phyloP scores from a whole-genome alignment of 345 rosid genomes.

The Psidium friedrichsthalianum region DNA sequence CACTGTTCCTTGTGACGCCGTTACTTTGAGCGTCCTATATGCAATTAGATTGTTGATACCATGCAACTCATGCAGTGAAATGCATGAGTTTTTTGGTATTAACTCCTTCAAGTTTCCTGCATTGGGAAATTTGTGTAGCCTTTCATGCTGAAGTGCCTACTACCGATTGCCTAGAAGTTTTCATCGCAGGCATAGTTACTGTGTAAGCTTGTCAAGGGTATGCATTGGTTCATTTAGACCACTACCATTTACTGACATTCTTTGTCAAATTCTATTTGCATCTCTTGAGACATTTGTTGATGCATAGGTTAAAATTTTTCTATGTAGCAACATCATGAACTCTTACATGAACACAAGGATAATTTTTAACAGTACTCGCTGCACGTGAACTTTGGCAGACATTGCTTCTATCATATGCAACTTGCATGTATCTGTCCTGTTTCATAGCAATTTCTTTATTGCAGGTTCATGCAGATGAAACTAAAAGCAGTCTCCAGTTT shows the following conservation, averaged over 20 bases:
- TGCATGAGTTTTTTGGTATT: not conserved
- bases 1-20: not conserved
- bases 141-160: not conserved
- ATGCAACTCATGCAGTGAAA: not conserved
- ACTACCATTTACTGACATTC: not conserved
- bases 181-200: not conserved
- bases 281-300: not conserved
- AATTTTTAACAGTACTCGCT: not conserved
- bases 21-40: not conserved
- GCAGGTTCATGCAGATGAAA: slow-evolving; percentile 93
- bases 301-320: not conserved
- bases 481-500: slow-evolving; percentile 92
- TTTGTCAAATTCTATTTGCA: not conserved
- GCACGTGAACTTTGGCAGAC: not conserved
- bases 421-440: not conserved
- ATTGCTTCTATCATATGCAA: not conserved
- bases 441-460: slow-evolving; percentile 6
- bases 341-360: not conserved
- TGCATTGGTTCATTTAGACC: not conserved
- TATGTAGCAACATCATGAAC: not conserved
- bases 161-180: not conserved
- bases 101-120: not conserved
- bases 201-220: not conserved
- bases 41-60: not conserved
- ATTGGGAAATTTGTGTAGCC: not conserved